A percentile compares a stretch with the other conserved stretches of the same genome.
Evolutionary conservation across 2,329 filamentous ascomycete species (phyloP).

Genomic region (Nectriaceae sp.): DNA sequence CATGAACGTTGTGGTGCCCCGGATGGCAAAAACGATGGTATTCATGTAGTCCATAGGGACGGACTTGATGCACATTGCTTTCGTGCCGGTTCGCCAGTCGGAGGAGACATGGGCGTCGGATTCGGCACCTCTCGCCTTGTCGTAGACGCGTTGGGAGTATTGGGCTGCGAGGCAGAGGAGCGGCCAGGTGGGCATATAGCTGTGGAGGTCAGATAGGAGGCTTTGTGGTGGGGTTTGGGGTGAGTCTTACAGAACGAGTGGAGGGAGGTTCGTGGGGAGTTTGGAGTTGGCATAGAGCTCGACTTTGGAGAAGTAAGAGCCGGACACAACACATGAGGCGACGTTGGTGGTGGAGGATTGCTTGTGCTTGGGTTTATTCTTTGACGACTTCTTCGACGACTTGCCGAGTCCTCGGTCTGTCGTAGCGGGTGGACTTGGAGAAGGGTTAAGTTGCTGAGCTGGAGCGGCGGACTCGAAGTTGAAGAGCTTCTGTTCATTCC

Average conservation of each 20-base stretch:
- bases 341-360: conserved; percentile 9
- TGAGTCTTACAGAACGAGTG: conserved; percentile 62
- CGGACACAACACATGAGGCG: conserved; percentile 36
- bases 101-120: conserved; percentile 69
- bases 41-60: conserved; percentile 76
- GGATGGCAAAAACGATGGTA: conserved; percentile 80
- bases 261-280: conserved; percentile 66
- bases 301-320: conserved; percentile 73
- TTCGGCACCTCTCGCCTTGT: conserved; percentile 62
- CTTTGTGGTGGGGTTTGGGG: background rate
- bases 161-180: conserved; percentile 77
- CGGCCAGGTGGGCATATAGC: conserved; percentile 74
- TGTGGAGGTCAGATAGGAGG: conserved; percentile 27
- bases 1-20: conserved; percentile 77
- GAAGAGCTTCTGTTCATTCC: conserved; percentile 57
- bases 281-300: conserved; percentile 78
- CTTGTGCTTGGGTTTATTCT: conserved; percentile 18
- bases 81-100: conserved; percentile 73
- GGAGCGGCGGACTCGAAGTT: conserved; percentile 34
- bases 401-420: conserved; percentile 11
- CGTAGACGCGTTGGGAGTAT: conserved; percentile 76
- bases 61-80: conserved; percentile 83
- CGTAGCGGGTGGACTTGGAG: conserved; percentile 4
- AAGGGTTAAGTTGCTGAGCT: background rate
- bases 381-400: conserved; percentile 13